phyloP scores from a whole-genome alignment of 768 basidiomycete species.

The Hebeloma cylindrosporum region DNA sequence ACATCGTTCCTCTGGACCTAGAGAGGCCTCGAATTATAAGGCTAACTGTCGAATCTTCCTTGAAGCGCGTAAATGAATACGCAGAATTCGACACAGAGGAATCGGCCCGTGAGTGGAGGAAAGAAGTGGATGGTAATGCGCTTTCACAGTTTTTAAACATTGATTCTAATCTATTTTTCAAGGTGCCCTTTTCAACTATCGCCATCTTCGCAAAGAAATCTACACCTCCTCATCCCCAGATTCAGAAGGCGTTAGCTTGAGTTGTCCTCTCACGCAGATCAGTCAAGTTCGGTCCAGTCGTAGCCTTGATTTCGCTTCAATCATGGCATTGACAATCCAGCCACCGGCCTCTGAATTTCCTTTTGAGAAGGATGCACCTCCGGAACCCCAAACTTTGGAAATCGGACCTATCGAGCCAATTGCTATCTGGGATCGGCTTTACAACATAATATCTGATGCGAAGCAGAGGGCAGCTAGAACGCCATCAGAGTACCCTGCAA shows the following conservation, averaged over 20 bases:
- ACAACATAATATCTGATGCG: constrained; percentile 27
- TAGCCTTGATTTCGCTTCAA: constrained; percentile 27
- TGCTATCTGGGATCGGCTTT: constrained; percentile 29
- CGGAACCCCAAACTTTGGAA: constrained; percentile 29
- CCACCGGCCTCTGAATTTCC: constrained; percentile 19
- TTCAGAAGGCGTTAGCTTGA: constrained; percentile 41
- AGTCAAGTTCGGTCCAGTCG: constrained; percentile 20
- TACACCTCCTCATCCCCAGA: constrained; percentile 29
- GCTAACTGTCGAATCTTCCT: constrained; percentile 33
- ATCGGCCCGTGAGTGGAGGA: constrained; percentile 48
- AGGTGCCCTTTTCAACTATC: constrained; percentile 48
- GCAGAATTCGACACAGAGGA: constrained; percentile 61
- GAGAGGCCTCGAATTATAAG: constrained; percentile 43
- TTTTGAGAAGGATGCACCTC: constrained; percentile 18
- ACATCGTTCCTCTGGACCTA: constrained; percentile 44
- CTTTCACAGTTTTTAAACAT: not conserved
- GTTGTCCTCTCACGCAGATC: constrained; percentile 45
- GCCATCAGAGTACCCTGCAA: constrained; percentile 15
- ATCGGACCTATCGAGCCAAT: constrained; percentile 28
- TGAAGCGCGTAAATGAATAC: constrained; percentile 24
- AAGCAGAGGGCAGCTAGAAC: constrained; percentile 26
- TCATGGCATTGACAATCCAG: constrained; percentile 27
- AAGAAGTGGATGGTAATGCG: constrained; percentile 43
- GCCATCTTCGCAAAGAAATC: constrained; percentile 40
- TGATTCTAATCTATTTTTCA: not conserved